Evolutionary conservation across 257 asterid genomes (phyloP).

Genomic region (Rauvolfia tetraphylla): DNA sequence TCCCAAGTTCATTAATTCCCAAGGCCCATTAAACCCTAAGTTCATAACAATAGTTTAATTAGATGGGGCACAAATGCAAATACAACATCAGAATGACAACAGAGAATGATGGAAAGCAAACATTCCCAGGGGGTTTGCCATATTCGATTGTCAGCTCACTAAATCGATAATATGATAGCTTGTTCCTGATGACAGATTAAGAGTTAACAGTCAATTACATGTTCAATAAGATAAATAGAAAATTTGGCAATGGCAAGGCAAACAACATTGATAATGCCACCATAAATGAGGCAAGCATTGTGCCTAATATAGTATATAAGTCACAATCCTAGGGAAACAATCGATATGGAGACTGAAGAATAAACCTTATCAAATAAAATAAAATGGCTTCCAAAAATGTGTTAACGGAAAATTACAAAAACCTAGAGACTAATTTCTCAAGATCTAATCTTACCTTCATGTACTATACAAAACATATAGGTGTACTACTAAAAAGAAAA

Average conservation of each 20-base stretch:
- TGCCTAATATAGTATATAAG: background rate
- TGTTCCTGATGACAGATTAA: slow-evolving; percentile 60
- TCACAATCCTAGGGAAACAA: background rate
- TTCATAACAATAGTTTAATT: background rate
- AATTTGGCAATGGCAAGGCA: background rate
- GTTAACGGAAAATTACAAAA: no score
- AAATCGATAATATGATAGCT: slow-evolving; percentile 88
- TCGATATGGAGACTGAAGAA: background rate
- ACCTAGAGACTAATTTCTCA: background rate
- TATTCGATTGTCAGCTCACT: slow-evolving; percentile 94
- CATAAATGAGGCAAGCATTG: background rate
- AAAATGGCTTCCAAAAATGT: background rate
- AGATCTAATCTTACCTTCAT: no score
- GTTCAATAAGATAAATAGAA: background rate
- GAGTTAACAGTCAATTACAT: slow-evolving; percentile 17
- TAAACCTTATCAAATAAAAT: no score
- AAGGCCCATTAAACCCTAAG: background rate
- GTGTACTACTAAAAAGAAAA: no score
- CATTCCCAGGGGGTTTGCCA: slow-evolving; percentile 97
- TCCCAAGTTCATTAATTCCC: no score
- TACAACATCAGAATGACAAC: no score
- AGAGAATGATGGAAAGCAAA: background rate
- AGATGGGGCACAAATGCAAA: background rate
- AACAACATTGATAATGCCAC: background rate
- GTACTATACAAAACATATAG: no score